Conservation (phyloP, 73 alveolate genomes). For the Paramecium primaurelia region DNA sequence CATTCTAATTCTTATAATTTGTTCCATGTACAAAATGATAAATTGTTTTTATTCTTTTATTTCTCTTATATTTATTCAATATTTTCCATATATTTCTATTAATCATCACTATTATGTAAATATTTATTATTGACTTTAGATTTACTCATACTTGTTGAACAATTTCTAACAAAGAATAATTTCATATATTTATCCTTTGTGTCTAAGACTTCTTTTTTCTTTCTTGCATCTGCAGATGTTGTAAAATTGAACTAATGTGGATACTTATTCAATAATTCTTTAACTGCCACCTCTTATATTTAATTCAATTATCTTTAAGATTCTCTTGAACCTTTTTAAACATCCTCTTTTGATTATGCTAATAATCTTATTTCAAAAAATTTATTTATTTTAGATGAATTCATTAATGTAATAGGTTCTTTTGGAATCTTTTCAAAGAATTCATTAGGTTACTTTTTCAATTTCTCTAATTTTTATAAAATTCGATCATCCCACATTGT, state of each 20-base stretch:
- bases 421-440: background rate
- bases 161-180: background rate
- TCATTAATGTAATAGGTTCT: background rate
- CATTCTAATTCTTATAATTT: background rate
- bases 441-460: background rate
- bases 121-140: background rate
- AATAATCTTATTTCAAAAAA: background rate
- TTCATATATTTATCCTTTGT: background rate
- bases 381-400: background rate
- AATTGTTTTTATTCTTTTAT: background rate
- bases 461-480: background rate
- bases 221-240: slow-evolving; percentile 16
- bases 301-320: background rate
- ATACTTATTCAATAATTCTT: background rate
- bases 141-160: background rate
- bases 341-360: background rate
- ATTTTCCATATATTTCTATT: background rate
- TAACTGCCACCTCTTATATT: background rate
- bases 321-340: background rate
- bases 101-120: background rate
- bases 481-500: background rate
- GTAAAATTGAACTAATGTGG: background rate
- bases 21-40: background rate
- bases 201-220: background rate
- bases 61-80: background rate